Evolutionary conservation across 345 rosid genomes (phyloP), one percentile per base, ranked within the genome.

Genomic region (Xanthoceras sorbifolium): DNA sequence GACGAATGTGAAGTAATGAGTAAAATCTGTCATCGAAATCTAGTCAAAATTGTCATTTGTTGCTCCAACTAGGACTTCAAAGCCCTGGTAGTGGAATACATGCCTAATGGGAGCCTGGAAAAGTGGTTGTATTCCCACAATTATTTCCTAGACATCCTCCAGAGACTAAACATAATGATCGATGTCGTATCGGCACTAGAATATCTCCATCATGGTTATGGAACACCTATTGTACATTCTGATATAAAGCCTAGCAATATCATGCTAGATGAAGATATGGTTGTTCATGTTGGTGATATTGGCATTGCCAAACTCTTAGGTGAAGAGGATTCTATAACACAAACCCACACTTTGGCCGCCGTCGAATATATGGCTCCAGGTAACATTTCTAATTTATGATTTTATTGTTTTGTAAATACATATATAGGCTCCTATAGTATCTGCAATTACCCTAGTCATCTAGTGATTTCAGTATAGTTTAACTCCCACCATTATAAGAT

Each of bases 51-150:
- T 36, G 38, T 72, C 20, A 59, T 25, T 14, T 25, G 15, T 25
- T 61, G 57, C 25, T 72, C 55, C 15, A 72, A 25, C 29, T 10
- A 0, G 0, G 15, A 72, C 28, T 72, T 72, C 1, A 72, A 72
- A 17, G 75, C 75, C 1, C 8, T 72, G 18, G 55, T 72, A 2
- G 17, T 59, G 1, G 67, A 72, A 29, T 73, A 57, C 68, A 61
- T 61, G 68, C 59, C 68, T 4, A 73, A 61, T 61, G 76, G 68
- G 42, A 62, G 67, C 67, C 18, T 73, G 10, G 76, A 61, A 10
- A 42, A 61, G 7, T 42, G 57, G 52, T 26, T 73, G 34, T 40
- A 42, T 28, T 11, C 50, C 44, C 1, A 61, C 18, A 42, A 61
- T 23, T 20, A 9, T n/a, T 26, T 0, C 26, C 6, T 60, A 1